phyloP scores from a whole-genome alignment of 2,329 filamentous ascomycete genomes.

The Plectosphaerella cucumerina region DNA sequence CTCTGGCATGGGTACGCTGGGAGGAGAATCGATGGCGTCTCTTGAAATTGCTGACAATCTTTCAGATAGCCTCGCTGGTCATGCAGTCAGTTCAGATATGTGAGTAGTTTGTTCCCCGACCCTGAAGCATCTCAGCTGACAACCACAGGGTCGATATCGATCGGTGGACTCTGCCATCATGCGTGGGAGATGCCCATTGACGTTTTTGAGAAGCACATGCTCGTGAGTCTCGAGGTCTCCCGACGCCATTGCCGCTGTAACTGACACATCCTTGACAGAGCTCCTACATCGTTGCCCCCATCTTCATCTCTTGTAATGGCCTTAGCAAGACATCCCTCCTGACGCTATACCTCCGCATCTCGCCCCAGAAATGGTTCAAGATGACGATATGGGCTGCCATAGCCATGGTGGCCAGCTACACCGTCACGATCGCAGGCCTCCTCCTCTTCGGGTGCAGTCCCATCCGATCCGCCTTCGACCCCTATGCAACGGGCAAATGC shows the following conservation, averaged over 20 bases:
- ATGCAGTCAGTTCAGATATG: conserved; percentile 19
- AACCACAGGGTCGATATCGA: conserved; percentile 15
- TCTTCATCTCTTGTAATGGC: conserved; percentile 27
- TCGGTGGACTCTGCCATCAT: conserved; percentile 20
- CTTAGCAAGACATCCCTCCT: conserved; percentile 30
- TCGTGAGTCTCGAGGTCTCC: conserved; percentile 12
- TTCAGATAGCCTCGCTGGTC: conserved; percentile 14
- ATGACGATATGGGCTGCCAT: conserved; percentile 20
- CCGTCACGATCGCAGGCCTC: conserved; percentile 13
- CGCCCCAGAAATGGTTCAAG: conserved; percentile 23
- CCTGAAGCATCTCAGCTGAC: neutral
- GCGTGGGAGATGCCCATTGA: conserved; percentile 20
- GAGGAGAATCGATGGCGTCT: conserved; percentile 1
- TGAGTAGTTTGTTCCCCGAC: conserved; percentile 1
- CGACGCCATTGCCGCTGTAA: too few relatives aligned
- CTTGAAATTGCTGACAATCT: neutral
- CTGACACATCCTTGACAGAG: conserved; percentile 10
- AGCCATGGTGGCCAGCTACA: conserved; percentile 22
- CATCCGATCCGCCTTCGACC: conserved; percentile 14
- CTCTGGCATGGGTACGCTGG: conserved; percentile 17
- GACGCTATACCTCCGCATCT: conserved; percentile 28
- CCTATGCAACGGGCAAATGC: conserved; percentile 23
- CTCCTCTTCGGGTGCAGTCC: conserved; percentile 16
- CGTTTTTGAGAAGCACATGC: conserved; percentile 12
- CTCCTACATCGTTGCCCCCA: conserved; percentile 19